Percentiles rank a stretch among this genome's conserved stretches.
Evolutionary conservation across 495 filamentous ascomycete species (phyloP).

Genomic region (Neurospora sp.): DNA sequence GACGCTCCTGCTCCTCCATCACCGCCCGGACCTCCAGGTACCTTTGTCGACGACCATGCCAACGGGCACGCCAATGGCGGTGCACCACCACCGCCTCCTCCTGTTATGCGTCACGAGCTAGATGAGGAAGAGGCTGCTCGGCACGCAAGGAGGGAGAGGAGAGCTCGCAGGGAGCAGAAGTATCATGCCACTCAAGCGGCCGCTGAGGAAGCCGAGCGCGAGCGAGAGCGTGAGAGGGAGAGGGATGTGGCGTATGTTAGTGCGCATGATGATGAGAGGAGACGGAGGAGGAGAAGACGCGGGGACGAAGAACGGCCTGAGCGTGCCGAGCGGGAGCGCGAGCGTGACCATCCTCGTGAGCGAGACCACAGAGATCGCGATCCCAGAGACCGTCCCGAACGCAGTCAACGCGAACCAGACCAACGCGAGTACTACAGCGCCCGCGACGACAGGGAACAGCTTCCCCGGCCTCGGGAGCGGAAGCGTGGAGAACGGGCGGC

Average conservation of each 20-base stretch:
- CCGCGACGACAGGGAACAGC: neutral
- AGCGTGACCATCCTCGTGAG: slow-evolving; percentile 8
- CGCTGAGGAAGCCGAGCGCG: slow-evolving; percentile 30
- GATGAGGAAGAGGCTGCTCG: slow-evolving; percentile 33
- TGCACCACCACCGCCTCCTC: neutral
- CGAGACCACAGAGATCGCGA: slow-evolving; percentile 4
- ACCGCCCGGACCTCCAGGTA: slow-evolving; percentile 10
- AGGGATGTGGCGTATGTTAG: slow-evolving; percentile 2
- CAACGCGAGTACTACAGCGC: neutral
- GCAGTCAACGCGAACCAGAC: neutral
- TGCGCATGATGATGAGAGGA: neutral
- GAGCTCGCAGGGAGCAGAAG: slow-evolving; percentile 19
- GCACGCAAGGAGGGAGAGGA: slow-evolving; percentile 31
- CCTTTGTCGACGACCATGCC: slow-evolving; percentile 31
- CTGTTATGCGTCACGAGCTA: slow-evolving; percentile 28
- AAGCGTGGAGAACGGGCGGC: neutral
- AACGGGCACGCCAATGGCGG: neutral
- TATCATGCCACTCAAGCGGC: slow-evolving; percentile 32
- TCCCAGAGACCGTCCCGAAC: slow-evolving; percentile 10
- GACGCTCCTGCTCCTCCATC: slow-evolving; percentile 43
- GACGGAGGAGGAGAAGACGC: neutral
- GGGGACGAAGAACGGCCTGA: neutral
- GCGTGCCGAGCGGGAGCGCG: slow-evolving; percentile 3
- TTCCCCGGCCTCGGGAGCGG: neutral
- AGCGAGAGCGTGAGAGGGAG: slow-evolving; percentile 10